Percentiles rank a stretch among this genome's conserved stretches.
phyloP scores from a whole-genome alignment of 495 filamentous ascomycete species.

The Echria macrotheca region DNA sequence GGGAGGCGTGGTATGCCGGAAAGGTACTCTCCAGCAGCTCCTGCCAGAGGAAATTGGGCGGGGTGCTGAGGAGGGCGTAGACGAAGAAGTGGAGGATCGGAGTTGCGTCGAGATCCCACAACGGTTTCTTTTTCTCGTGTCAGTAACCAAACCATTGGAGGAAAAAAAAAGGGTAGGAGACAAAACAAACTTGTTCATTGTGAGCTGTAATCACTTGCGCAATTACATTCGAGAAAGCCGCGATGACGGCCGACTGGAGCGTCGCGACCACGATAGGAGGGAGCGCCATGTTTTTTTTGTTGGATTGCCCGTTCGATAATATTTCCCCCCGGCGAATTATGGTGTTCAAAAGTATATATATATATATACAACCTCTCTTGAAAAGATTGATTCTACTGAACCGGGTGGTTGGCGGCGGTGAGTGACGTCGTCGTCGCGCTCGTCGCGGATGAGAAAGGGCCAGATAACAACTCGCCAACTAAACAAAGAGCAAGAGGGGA shows the following conservation, averaged over 20 bases:
- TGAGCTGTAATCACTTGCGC: constrained; percentile 74
- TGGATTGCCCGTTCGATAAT: neutral
- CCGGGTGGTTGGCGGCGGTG: too few species aligned
- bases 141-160: neutral
- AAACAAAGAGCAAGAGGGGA: too few species aligned
- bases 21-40: constrained; percentile 47
- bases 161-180: neutral
- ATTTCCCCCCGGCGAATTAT: too few species aligned
- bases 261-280: constrained; percentile 60
- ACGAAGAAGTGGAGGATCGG: constrained; percentile 73
- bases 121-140: too few species aligned
- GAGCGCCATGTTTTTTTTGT: constrained; percentile 24
- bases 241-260: constrained; percentile 65
- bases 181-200: constrained; percentile 42
- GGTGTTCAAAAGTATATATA: too few species aligned
- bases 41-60: constrained; percentile 81
- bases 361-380: too few species aligned
- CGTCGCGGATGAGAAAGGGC: too few species aligned
- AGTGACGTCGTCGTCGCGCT: too few species aligned
- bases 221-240: constrained; percentile 70
- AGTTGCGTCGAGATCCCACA: constrained; percentile 51
- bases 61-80: constrained; percentile 69
- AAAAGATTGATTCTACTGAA: too few species aligned
- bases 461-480: too few species aligned
- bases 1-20: constrained; percentile 35